phyloP scores from a whole-genome alignment of 768 basidiomycete species.

The Naganishia kalamii region DNA sequence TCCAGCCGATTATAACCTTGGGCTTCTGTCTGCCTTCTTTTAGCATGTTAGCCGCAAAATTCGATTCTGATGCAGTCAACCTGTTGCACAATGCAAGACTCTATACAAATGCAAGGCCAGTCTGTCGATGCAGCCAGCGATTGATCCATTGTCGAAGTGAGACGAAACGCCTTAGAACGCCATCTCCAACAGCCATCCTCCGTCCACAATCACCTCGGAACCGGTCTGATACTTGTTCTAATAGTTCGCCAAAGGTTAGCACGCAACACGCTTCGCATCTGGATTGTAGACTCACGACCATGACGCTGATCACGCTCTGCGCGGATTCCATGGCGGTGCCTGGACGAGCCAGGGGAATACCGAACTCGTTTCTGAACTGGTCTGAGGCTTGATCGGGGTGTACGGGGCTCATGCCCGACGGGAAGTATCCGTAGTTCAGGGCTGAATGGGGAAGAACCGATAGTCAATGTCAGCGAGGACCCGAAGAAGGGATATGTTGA shows the following conservation, averaged over 20 bases:
- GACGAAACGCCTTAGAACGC: constrained; percentile 3
- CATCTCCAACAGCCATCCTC: constrained; percentile 38
- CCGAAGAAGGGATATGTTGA: neutral
- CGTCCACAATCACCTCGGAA: constrained; percentile 39
- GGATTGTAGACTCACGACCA: constrained; percentile 27
- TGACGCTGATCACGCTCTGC: constrained; percentile 33
- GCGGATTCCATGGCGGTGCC: constrained; percentile 41
- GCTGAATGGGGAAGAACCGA: neutral
- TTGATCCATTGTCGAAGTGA: neutral
- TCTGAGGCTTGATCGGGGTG: constrained; percentile 19
- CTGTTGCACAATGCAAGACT: too few species aligned
- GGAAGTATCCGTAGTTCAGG: constrained; percentile 40
- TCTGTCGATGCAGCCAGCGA: neutral
- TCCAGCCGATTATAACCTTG: too few species aligned
- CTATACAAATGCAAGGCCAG: too few species aligned
- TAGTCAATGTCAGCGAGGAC: neutral
- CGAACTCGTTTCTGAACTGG: constrained; percentile 28
- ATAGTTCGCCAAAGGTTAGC: neutral
- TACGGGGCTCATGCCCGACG: constrained; percentile 33
- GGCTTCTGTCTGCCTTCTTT: too few species aligned
- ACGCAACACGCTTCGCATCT: neutral
- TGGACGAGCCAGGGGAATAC: constrained; percentile 39
- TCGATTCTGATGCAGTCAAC: too few species aligned
- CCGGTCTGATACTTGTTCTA: constrained; percentile 43
- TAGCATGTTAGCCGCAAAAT: too few species aligned